Evolutionary conservation across 768 basidiomycete species (phyloP).

Genomic region (Strobilomyces echinocephalus): DNA sequence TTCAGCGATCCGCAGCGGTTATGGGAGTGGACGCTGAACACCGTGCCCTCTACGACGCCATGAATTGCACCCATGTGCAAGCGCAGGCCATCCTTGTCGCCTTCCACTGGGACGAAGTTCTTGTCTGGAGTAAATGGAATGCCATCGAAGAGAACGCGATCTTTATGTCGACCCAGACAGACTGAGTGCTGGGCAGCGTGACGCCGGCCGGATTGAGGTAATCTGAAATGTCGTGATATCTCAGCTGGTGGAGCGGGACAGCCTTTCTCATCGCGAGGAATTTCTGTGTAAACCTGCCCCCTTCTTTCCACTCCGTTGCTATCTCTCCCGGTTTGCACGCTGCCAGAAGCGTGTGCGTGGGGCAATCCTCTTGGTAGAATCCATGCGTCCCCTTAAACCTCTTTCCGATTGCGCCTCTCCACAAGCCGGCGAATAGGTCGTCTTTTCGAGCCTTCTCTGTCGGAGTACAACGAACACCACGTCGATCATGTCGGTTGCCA

Average conservation of each 20-base stretch:
- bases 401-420: conserved; percentile 43
- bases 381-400: conserved; percentile 36
- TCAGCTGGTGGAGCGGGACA: conserved; percentile 49
- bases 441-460: conserved; percentile 49
- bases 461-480: conserved; percentile 55
- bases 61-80: conserved; percentile 58
- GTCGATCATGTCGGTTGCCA: conserved; percentile 40
- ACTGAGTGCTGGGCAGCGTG: conserved; percentile 42
- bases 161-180: conserved; percentile 45
- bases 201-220: conserved; percentile 36
- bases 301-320: conserved; percentile 58
- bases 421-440: conserved; percentile 52
- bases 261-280: conserved; percentile 45
- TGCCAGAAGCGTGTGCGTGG: conserved; percentile 51
- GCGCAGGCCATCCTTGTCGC: conserved; percentile 39
- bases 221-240: conserved; percentile 45
- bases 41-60: conserved; percentile 59
- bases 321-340: conserved; percentile 53
- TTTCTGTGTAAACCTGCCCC: conserved; percentile 57
- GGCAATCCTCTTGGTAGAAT: conserved; percentile 39
- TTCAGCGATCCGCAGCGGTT: conserved; percentile 58
- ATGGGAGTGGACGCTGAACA: conserved; percentile 58
- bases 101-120: conserved; percentile 42
- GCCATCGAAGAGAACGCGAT: conserved; percentile 50
- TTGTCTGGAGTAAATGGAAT: conserved; percentile 51